Evolutionary conservation across 805 yeast species (phyloP).

Genomic region (Dipodascus geniculatus): DNA sequence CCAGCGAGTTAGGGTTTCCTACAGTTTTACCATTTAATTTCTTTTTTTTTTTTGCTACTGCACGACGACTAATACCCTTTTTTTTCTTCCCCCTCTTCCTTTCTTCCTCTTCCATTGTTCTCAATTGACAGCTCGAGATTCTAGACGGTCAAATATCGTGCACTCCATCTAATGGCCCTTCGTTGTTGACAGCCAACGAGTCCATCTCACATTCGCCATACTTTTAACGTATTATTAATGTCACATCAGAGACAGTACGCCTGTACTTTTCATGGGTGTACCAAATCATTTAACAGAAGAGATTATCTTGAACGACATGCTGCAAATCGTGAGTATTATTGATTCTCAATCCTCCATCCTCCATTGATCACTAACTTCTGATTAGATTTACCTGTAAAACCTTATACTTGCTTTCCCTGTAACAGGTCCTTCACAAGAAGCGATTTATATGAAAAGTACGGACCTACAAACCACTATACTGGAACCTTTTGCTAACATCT

Average conservation of each 20-base stretch:
- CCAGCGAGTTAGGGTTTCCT: not conserved
- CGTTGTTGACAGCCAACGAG: not conserved
- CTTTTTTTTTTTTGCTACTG: not conserved
- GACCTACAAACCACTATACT: too few species aligned
- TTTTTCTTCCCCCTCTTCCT: not conserved
- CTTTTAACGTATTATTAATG: not conserved
- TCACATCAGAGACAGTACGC: constrained; percentile 11
- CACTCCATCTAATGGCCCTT: not conserved
- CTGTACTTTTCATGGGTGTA: constrained; percentile 27
- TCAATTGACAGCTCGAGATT: too few species aligned
- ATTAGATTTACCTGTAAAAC: constrained; percentile 23
- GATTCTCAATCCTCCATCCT: not conserved
- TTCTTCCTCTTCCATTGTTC: not conserved
- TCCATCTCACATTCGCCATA: not conserved
- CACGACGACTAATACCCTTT: not conserved
- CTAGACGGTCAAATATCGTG: too few species aligned
- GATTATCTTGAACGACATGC: constrained; percentile 28
- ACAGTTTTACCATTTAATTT: not conserved
- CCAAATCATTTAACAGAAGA: constrained; percentile 24
- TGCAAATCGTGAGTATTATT: constrained; percentile 20
- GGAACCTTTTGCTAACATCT: not conserved
- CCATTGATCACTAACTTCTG: not conserved
- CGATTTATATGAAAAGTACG: constrained; percentile 24
- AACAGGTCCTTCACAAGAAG: constrained; percentile 25
- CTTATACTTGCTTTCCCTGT: constrained; percentile 24